Conservation (phyloP, 352 stramenopile genomes). For the Pythium vanterpoolii region DNA sequence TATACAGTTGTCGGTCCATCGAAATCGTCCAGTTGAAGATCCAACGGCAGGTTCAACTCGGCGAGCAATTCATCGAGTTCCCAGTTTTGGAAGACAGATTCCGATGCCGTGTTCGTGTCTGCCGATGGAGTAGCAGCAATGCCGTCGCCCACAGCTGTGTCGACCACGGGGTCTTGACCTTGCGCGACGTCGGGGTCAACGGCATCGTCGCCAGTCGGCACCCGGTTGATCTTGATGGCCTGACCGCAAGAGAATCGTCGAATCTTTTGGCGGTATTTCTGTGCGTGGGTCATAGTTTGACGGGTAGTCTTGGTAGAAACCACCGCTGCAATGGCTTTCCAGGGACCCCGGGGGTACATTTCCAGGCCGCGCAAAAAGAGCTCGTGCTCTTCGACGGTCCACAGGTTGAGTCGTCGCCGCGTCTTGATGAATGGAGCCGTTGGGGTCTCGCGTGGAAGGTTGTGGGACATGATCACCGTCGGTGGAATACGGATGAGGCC, state of each 20-base stretch:
- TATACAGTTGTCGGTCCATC: too few species aligned
- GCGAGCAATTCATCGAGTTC: neutral
- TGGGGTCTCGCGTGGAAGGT: conserved; percentile 1
- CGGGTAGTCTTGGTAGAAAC: conserved; percentile 9
- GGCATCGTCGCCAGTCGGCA: neutral
- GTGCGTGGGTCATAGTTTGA: conserved; percentile 12
- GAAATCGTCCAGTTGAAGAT: neutral
- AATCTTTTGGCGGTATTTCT: conserved; percentile 29
- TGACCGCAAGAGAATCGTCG: neutral
- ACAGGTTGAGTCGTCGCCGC: conserved; percentile 17
- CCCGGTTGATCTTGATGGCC: conserved; percentile 4
- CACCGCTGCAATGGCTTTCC: conserved; percentile 5
- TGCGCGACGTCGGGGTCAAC: neutral
- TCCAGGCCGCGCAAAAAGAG: conserved; percentile 45
- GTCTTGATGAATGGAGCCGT: conserved; percentile 10
- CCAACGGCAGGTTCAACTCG: neutral
- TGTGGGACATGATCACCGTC: conserved; percentile 12
- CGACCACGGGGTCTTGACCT: neutral
- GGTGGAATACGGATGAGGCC: conserved; percentile 11
- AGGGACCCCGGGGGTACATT: conserved; percentile 1
- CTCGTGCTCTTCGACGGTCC: conserved; percentile 50
- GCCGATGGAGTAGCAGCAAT: neutral
- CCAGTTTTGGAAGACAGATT: neutral
- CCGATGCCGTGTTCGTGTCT: neutral
- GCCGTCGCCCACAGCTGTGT: neutral